phyloP scores from a whole-genome alignment of 1,139 yeast genomes.

The Saccharomyces hybrid region DNA sequence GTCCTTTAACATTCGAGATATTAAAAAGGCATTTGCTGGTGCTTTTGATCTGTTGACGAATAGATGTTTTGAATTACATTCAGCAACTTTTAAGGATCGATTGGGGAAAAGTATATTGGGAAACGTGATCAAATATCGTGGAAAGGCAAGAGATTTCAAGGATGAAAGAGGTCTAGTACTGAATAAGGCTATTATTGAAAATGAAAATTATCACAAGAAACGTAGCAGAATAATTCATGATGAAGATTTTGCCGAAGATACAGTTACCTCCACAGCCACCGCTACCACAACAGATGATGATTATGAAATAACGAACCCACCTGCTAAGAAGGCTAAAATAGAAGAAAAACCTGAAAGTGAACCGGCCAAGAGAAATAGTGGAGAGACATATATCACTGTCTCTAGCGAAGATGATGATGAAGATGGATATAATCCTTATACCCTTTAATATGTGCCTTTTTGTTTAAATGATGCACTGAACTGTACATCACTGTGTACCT shows the following conservation, averaged over 20 bases:
- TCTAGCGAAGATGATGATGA: slow-evolving; percentile 3
- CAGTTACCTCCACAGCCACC: slow-evolving; percentile 12
- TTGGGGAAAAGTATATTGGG: slow-evolving; percentile 76
- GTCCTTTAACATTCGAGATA: slow-evolving; percentile 70
- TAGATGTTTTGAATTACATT: slow-evolving; percentile 52
- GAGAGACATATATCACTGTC: slow-evolving; percentile 1
- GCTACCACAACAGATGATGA: slow-evolving; percentile 12
- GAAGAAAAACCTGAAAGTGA: neutral
- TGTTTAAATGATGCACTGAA: neutral
- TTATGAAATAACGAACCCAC: slow-evolving; percentile 16
- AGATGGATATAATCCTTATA: slow-evolving; percentile 11
- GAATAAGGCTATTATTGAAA: slow-evolving; percentile 47
- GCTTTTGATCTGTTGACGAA: slow-evolving; percentile 77
- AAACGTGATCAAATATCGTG: slow-evolving; percentile 68
- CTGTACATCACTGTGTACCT: neutral
- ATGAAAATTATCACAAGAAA: slow-evolving; percentile 29
- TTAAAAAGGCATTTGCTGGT: slow-evolving; percentile 84
- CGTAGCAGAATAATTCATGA: slow-evolving; percentile 27
- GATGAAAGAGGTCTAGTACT: slow-evolving; percentile 63
- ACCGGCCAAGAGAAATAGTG: slow-evolving; percentile 6
- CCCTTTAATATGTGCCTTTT: neutral
- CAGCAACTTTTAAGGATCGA: slow-evolving; percentile 57
- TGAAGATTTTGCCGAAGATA: slow-evolving; percentile 18
- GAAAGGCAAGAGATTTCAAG: slow-evolving; percentile 69
- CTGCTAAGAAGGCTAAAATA: slow-evolving; percentile 15